These are phyloP conservation scores for Cryphonectria carpinicola DNA, from an alignment of 2,329 filamentous ascomycete species.

Conservation along the genomic window DNA sequence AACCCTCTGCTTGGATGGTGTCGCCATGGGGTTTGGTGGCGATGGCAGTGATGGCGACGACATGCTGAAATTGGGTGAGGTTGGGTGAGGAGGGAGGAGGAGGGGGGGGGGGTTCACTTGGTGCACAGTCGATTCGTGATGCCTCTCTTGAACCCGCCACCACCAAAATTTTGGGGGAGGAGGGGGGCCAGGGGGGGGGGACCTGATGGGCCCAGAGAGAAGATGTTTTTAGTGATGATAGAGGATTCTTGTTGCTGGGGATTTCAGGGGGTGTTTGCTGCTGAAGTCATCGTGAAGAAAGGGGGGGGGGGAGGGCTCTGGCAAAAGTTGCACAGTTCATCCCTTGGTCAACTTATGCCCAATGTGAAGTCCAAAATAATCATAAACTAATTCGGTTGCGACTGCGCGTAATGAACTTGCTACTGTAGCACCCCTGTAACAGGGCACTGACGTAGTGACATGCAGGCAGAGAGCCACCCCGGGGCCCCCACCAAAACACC, in stretches of 20 bases:
- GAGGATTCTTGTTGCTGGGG: not conserved
- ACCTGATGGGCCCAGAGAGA: not conserved
- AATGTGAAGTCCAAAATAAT: slow-evolving; percentile 10
- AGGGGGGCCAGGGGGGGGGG: too few species aligned
- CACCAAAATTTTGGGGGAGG: not conserved
- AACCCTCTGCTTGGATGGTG: slow-evolving; percentile 27
- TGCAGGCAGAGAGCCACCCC: slow-evolving; percentile 1
- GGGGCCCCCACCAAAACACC: too few species aligned
- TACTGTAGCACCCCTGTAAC: not conserved
- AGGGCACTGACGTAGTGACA: slow-evolving; percentile 14
- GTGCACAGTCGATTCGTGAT: not conserved
- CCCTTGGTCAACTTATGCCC: slow-evolving; percentile 9
- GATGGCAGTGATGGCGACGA: slow-evolving; percentile 8
- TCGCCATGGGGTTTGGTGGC: slow-evolving; percentile 27
- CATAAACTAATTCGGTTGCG: slow-evolving; percentile 12
- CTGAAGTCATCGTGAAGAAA: not conserved
- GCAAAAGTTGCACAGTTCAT: slow-evolving; percentile 10
- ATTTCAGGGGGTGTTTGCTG: not conserved
- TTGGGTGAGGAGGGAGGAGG: not conserved
- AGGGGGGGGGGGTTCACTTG: not conserved
- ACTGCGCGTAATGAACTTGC: slow-evolving; percentile 12
- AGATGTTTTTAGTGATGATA: not conserved
- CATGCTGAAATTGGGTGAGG: slow-evolving; percentile 17
- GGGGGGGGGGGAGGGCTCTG: not conserved
- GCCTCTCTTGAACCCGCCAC: not conserved